Evolutionary conservation across 257 asterid species (phyloP), one percentile per base, ranked within the genome.

Genomic region (Jaltomata sinuosa): DNA sequence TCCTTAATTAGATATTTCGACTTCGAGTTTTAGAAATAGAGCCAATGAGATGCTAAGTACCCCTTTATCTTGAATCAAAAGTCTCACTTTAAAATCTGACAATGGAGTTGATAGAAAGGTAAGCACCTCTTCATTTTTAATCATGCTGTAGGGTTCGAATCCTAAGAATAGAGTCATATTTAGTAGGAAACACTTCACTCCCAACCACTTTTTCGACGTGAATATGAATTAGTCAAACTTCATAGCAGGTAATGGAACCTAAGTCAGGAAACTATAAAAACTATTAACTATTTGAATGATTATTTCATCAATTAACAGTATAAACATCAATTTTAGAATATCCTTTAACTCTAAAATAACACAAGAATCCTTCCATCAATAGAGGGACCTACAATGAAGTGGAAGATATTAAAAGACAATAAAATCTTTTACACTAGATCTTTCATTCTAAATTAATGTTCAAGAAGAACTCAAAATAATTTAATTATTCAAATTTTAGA

Each of bases 171-270:
- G 9, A 34, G 6, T 68, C 50, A 8, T 18, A 19, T 19, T 19
- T 18, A 3, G 4, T 36, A 68, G 1, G 8, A 36, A 21, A 5
- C 0, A 8, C 3, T 11, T 61, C 0, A 11, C 7, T 5, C 29
- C 7, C 19, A 61, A 11, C 25, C 1, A 19, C 3, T 3, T 34
- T 5, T 4, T 0, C 6, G 1, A 8, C 4, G 0, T 5, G 1
- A 68, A 68, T 68, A 4, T 7, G 11, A 31, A 34, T 9, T 68
- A 68, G 49, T 9, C 6, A 0, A 27, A 6, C 21, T 57, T 57
- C 11, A 57, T 11, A 22, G 16, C 16, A 22, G 29, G 7, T 57
- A 22, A n/a, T 16, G 2, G 0, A 62, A 2, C 27, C 10, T 38
- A 0, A 61, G 7, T 61, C 19, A 12, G 5, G 36, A 61, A 61